Base-by-base conservation (phyloP, 441 rosid genomes). In the Populus hybrid region DNA sequence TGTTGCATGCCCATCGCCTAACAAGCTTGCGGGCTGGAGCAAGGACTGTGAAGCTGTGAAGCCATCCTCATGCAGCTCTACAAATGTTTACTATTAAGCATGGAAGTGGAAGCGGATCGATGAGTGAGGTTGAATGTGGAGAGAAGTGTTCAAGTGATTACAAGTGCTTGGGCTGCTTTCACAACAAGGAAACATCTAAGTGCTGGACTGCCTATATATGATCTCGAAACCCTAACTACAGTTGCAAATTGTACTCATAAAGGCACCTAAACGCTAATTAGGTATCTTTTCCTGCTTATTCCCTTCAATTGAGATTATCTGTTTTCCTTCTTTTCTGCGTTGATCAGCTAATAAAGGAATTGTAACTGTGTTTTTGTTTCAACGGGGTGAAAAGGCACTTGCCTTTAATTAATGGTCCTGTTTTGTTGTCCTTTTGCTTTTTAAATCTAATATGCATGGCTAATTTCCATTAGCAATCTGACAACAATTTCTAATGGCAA, bases 151-250 rank as follows among this genome's bases (percentile, higher is more conserved):
- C 81, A 5, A 76, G 72, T 8, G 97, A 89, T 76, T 92, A 94
- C 72, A 89, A 87, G 85, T 93, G 89, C 73, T 69, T 86, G 84
- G 95, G 94, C 3, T 88, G 90, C 26, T 92, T 90, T 74, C 88
- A 89, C 81, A 81, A 84, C 28, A 79, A 69, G 35, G 85, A 83
- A 38, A 76, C 83, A 18, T 85, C 86, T 0, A 85, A 42, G 78
- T 88, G 34, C 5, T 32, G 95, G 97, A 78, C 89, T 68, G 93
- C 88, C 73, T 84, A 84, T 68, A 34, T 34, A 34, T 34, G 95
- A 90, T 73, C 83, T 88, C 40, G 89, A 73, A 83, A 92, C 98
- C 10, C 71, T 84, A 84, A 69, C 50, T 2, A 69, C n/a, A 69
- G 72, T 35, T 32, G 50, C 35, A 6, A 34, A 69, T 69, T 69